These are phyloP conservation scores for Colletotrichum coccodes DNA, from an alignment of 2,329 filamentous ascomycete genomes.

Conservation along the genomic window DNA sequence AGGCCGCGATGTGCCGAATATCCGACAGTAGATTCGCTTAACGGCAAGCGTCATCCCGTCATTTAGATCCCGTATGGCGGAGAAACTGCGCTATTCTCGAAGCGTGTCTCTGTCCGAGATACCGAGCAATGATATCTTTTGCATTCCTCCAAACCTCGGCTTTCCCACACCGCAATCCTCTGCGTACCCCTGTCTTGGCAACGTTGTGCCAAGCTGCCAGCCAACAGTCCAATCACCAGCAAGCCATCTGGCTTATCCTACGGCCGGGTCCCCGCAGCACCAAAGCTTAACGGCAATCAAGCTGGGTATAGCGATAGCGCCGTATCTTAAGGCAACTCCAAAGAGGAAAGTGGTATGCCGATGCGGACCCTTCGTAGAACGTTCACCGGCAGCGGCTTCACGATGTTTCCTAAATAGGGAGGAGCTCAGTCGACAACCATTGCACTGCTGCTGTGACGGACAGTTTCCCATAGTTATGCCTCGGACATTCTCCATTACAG, in stretches of 20 bases:
- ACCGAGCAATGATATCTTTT: not conserved
- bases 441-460: not conserved
- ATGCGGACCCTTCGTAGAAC: not conserved
- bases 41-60: not conserved
- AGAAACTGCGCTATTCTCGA: not conserved
- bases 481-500: no score
- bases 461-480: not conserved
- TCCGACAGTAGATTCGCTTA: not conserved
- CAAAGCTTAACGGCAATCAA: conserved; percentile 8
- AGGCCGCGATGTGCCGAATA: not conserved
- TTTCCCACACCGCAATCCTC: not conserved
- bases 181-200: conserved; percentile 6
- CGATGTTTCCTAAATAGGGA: conserved; percentile 25
- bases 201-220: not conserved
- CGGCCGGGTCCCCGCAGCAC: not conserved
- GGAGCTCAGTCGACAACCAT: conserved; percentile 10
- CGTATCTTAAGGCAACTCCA: not conserved
- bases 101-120: not conserved
- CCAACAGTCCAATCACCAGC: not conserved
- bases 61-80: not conserved
- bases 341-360: conserved; percentile 27
- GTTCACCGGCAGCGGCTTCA: not conserved
- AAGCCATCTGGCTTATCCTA: not conserved
- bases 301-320: not conserved
- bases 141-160: not conserved